These are phyloP conservation scores for Yarrowia porcina DNA, from an alignment of 805 yeast genomes.

Conservation along the genomic window DNA sequence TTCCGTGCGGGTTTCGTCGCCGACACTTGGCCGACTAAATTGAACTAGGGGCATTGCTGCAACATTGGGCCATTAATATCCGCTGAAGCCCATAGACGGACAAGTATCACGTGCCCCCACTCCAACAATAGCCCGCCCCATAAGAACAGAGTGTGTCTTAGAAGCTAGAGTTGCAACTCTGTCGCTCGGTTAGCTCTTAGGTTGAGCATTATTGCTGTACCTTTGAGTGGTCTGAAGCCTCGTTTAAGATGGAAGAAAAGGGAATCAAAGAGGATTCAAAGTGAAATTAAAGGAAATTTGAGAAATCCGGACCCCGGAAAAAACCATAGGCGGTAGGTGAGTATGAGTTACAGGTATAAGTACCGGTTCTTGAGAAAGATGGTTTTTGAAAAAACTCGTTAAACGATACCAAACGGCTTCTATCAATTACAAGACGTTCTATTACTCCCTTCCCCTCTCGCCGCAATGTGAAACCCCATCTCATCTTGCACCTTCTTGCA, in stretches of 20 bases:
- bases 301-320: too few relatives aligned
- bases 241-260: neutral
- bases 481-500: slow-evolving; percentile 14
- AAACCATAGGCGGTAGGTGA: too few relatives aligned
- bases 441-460: too few relatives aligned
- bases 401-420: too few relatives aligned
- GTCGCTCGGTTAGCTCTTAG: neutral
- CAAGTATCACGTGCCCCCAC: neutral
- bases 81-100: neutral
- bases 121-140: neutral
- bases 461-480: slow-evolving; percentile 8
- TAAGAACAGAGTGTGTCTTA: neutral
- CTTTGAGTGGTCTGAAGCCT: neutral
- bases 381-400: too few relatives aligned
- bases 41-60: neutral
- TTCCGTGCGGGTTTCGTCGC: too few relatives aligned
- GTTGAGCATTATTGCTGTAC: neutral
- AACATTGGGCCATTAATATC: neutral
- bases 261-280: neutral
- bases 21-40: too few relatives aligned
- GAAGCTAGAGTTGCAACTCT: neutral
- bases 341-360: too few relatives aligned
- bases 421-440: too few relatives aligned
- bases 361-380: too few relatives aligned
- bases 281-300: too few relatives aligned